These are phyloP conservation scores for Brassica incana DNA, from an alignment of 345 rosid genomes.

Conservation along the genomic window DNA sequence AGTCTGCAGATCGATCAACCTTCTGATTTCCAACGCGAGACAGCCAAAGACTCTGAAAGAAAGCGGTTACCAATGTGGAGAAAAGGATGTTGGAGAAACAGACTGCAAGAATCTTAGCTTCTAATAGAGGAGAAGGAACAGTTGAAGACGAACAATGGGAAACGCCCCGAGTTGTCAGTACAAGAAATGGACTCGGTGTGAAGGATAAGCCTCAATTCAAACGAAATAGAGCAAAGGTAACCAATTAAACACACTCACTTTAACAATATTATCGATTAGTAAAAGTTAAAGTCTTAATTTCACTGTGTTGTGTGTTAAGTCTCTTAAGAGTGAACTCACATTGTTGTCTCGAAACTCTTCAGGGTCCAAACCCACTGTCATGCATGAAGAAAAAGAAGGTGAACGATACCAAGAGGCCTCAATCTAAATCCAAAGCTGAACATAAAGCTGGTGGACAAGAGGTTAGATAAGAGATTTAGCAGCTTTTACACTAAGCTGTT, in stretches of 20 bases:
- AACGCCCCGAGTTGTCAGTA: slow-evolving; percentile 23
- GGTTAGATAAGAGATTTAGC: slow-evolving; percentile 37
- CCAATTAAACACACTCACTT: background rate
- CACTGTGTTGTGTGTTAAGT: background rate
- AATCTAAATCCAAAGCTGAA: slow-evolving; percentile 20
- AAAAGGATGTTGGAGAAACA: slow-evolving; percentile 45
- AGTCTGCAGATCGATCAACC: slow-evolving; percentile 77
- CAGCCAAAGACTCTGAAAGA: slow-evolving; percentile 61
- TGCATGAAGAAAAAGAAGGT: slow-evolving; percentile 65
- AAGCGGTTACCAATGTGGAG: slow-evolving; percentile 53
- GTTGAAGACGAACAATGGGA: slow-evolving; percentile 44
- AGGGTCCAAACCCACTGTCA: slow-evolving; percentile 95
- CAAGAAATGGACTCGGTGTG: slow-evolving; percentile 40
- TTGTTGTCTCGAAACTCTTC: slow-evolving; percentile 32
- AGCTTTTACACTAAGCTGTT: background rate
- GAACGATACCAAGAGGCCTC: slow-evolving; percentile 33
- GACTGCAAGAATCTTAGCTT: slow-evolving; percentile 42
- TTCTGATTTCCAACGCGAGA: slow-evolving; percentile 66
- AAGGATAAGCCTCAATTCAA: slow-evolving; percentile 79
- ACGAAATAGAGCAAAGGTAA: slow-evolving; percentile 78
- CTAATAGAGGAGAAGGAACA: slow-evolving; percentile 21
- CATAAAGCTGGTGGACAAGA: slow-evolving; percentile 33
- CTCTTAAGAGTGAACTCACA: slow-evolving; percentile 6
- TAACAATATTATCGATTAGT: background rate
- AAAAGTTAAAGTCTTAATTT: background rate